phyloP scores from a whole-genome alignment of 306 rosid genomes.

The Benincasa hispida region DNA sequence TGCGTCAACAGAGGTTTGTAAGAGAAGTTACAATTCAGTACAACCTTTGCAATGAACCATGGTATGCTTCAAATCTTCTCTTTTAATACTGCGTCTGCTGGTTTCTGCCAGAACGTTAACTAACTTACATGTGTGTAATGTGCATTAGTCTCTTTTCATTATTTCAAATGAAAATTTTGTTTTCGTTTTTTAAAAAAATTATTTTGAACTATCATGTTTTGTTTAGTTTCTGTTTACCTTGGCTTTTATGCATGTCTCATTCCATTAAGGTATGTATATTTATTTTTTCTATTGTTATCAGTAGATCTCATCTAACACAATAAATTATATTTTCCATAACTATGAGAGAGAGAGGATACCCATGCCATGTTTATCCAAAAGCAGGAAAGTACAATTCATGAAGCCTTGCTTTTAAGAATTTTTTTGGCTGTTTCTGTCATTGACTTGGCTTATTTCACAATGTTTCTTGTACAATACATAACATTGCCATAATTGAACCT shows the following conservation, averaged over 20 bases:
- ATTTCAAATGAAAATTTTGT: no score
- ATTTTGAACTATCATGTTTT: neutral
- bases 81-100: neutral
- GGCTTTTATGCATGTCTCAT: neutral
- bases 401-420: neutral
- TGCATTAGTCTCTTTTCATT: neutral
- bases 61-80: slow-evolving; percentile 29
- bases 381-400: neutral
- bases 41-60: slow-evolving; percentile 99
- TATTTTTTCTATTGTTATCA: neutral
- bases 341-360: neutral
- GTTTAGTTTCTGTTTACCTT: neutral
- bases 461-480: neutral
- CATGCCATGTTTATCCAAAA: neutral
- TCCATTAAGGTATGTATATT: neutral
- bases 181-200: no score
- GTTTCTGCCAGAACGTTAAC: neutral
- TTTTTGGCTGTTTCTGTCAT: neutral
- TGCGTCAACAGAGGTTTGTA: slow-evolving; percentile 75
- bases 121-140: neutral
- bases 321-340: neutral
- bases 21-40: slow-evolving; percentile 95
- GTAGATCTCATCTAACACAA: neutral
- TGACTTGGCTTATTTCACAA: neutral
- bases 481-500: neutral